Evolutionary conservation across 495 filamentous ascomycete species (phyloP).

Genomic region (Xylaria palmicola): DNA sequence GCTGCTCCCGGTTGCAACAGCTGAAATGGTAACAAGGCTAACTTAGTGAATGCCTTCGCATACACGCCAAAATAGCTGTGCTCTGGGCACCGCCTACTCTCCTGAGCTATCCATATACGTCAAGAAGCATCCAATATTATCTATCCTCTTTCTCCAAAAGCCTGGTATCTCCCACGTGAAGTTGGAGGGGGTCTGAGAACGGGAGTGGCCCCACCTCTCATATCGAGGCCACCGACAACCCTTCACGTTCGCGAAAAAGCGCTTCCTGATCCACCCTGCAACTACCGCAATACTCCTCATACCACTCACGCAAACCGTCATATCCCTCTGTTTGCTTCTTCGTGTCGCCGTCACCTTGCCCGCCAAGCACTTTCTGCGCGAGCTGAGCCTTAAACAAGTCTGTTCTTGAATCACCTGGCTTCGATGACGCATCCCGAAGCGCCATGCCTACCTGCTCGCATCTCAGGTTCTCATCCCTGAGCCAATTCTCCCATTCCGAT

Average conservation of each 20-base stretch:
- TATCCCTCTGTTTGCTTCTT: constrained; percentile 33
- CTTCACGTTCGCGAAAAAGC: constrained; percentile 28
- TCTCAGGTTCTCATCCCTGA: constrained; percentile 65
- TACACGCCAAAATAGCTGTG: too few relatives aligned
- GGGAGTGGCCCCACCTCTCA: neutral
- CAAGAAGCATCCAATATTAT: too few relatives aligned
- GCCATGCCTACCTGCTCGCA: constrained; percentile 65
- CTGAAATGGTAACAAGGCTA: too few relatives aligned
- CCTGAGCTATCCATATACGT: too few relatives aligned
- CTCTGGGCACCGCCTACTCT: too few relatives aligned
- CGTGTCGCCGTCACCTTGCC: constrained; percentile 19
- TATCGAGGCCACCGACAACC: constrained; percentile 17
- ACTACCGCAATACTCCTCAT: constrained; percentile 71
- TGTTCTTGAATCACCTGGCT: constrained; percentile 23
- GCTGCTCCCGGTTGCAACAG: too few relatives aligned
- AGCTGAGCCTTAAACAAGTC: constrained; percentile 15
- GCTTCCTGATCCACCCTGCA: constrained; percentile 59
- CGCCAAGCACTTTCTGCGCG: constrained; percentile 24
- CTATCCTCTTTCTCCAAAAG: neutral
- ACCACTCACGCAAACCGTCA: constrained; percentile 60
- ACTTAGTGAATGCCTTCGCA: too few relatives aligned
- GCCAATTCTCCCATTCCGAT: constrained; percentile 90
- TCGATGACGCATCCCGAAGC: constrained; percentile 26
- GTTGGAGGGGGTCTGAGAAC: neutral
- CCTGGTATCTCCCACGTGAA: neutral